Percentiles rank a stretch among this genome's conserved stretches.
These are phyloP conservation scores for Vaccinium corymbosum DNA, from an alignment of 148 eudicot species.

Conservation along the genomic window DNA sequence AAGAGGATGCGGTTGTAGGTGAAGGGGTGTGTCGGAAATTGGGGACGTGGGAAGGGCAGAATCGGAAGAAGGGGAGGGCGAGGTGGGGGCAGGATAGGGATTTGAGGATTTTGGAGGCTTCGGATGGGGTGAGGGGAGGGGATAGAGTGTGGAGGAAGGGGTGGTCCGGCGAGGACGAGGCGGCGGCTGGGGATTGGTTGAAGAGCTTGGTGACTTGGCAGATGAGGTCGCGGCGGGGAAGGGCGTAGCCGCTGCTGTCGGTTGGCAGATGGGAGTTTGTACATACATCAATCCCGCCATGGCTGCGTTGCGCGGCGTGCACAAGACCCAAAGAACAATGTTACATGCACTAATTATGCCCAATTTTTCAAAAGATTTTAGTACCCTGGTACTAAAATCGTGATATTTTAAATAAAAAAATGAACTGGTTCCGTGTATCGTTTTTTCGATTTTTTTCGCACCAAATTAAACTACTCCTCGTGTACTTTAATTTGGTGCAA, in stretches of 20 bases:
- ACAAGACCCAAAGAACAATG: no score
- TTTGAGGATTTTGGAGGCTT: slow-evolving; percentile 71
- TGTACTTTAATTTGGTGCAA: no score
- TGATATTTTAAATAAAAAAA: no score
- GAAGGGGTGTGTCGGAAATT: slow-evolving; percentile 60
- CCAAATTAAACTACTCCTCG: no score
- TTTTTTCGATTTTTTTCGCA: no score
- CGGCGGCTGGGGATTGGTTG: slow-evolving; percentile 24
- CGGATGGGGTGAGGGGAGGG: slow-evolving; percentile 57
- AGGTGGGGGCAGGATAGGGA: slow-evolving; percentile 46
- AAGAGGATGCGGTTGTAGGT: slow-evolving; percentile 69
- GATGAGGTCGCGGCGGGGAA: slow-evolving; percentile 85
- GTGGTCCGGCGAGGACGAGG: slow-evolving; percentile 24
- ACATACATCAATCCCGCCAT: no score
- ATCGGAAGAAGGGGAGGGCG: slow-evolving; percentile 65
- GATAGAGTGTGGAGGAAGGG: slow-evolving; percentile 46
- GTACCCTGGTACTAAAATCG: no score
- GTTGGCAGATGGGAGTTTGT: slow-evolving; percentile 20
- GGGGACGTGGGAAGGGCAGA: slow-evolving; percentile 55
- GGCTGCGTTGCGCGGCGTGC: no score
- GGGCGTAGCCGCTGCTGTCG: slow-evolving; percentile 61
- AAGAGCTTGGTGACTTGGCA: slow-evolving; percentile 58
- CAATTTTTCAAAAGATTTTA: no score
- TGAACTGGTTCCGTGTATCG: no score
- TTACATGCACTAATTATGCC: no score